phyloP scores from a whole-genome alignment of 75 land plant species.

The Picea glauca region DNA sequence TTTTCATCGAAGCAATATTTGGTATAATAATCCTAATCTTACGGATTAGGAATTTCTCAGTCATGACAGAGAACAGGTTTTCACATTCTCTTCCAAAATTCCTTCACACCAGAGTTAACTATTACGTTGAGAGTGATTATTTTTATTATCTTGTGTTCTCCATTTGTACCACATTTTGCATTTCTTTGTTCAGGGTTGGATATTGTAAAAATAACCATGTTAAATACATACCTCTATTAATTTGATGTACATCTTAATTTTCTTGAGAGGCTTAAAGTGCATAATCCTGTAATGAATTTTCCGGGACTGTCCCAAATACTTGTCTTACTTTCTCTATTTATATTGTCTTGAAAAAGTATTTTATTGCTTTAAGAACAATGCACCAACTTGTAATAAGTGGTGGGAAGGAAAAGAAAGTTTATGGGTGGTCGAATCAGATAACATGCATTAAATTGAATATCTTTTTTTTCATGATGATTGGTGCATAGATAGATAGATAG shows the following conservation, averaged over 20 bases:
- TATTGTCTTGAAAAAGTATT: too few relatives aligned
- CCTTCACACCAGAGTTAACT: not conserved
- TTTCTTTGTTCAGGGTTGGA: not conserved
- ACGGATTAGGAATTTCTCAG: not conserved
- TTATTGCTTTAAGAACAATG: too few relatives aligned
- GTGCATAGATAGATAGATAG: too few relatives aligned
- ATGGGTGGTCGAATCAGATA: too few relatives aligned
- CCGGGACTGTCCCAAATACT: not conserved
- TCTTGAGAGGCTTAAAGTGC: not conserved
- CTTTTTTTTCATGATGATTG: too few relatives aligned
- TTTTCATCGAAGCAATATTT: not conserved
- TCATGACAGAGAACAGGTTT: constrained; percentile 3
- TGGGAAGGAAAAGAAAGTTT: too few relatives aligned
- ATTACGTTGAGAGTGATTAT: not conserved
- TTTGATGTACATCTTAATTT: not conserved
- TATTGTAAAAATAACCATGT: not conserved
- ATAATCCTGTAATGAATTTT: not conserved
- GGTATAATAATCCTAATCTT: constrained; percentile 1
- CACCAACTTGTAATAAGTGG: too few relatives aligned
- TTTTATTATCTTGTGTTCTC: not conserved
- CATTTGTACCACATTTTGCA: not conserved
- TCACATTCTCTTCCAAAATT: not conserved
- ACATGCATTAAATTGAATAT: too few relatives aligned
- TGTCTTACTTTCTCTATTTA: too few relatives aligned
- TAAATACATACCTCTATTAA: not conserved